A percentile compares a stretch with the other conserved stretches of the same genome.
These are phyloP conservation scores for Selaginella tamariscina DNA, from an alignment of 75 land plant species.

Conservation along the genomic window DNA sequence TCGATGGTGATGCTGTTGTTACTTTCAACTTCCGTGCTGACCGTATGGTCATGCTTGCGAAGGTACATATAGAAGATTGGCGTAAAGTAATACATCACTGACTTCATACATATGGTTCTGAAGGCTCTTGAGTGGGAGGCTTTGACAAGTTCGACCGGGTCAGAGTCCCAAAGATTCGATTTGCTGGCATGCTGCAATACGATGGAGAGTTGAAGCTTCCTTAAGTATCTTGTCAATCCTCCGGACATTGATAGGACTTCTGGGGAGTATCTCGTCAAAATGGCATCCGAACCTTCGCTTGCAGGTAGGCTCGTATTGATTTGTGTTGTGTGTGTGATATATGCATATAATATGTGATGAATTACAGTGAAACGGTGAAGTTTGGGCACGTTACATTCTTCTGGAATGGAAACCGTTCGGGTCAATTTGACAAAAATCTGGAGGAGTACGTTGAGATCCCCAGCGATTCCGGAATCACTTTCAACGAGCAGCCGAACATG, in stretches of 20 bases:
- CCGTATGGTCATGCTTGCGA: conserved; percentile 91
- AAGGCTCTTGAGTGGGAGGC: conserved; percentile 75
- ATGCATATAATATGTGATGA: neutral
- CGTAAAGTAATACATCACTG: no score
- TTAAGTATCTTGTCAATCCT: conserved; percentile 69
- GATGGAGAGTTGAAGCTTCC: conserved; percentile 98
- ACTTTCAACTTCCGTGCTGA: conserved; percentile 95
- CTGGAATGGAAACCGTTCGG: conserved; percentile 99
- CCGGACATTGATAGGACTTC: conserved; percentile 97
- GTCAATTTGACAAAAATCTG: conserved; percentile 51
- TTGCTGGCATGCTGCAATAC: conserved; percentile 98
- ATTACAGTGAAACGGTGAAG: conserved; percentile 89
- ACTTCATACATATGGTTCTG: no score
- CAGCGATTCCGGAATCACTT: conserved; percentile 85
- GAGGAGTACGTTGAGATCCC: conserved; percentile 94
- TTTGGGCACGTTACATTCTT: conserved; percentile 99
- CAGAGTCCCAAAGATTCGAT: conserved; percentile 66
- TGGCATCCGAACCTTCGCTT: conserved; percentile 83
- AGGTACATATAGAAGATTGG: no score
- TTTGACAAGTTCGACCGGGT: conserved; percentile 91
- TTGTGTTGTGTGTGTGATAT: neutral
- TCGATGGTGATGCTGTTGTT: conserved; percentile 96
- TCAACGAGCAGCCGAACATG: conserved; percentile 87
- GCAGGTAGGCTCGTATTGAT: conserved; percentile 51
- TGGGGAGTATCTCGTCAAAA: conserved; percentile 90